Percentiles rank a stretch among this genome's conserved stretches.
Conservation (phyloP, 345 rosid species). For the Orychophragmus violaceus region DNA sequence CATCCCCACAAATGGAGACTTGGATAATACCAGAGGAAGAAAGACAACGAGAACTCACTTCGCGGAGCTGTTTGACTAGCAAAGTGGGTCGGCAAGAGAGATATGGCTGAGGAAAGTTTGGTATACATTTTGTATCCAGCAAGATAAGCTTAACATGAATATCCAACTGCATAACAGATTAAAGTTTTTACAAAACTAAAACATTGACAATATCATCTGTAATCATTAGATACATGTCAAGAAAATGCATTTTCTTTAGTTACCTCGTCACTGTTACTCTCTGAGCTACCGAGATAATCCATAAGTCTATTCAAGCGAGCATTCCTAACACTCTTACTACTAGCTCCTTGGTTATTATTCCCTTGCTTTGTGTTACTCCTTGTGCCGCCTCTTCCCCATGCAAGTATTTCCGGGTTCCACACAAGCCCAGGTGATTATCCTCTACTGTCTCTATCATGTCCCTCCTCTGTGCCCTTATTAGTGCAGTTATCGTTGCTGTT, state of each 20-base stretch:
- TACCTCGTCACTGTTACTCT: conserved; percentile 62
- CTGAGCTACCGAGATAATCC: conserved; percentile 60
- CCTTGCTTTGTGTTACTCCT: conserved; percentile 86
- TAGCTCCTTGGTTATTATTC: conserved; percentile 40
- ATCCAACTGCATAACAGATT: conserved; percentile 45
- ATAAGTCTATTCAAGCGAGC: conserved; percentile 65
- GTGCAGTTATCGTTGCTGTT: conserved; percentile 43
- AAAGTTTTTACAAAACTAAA: background rate
- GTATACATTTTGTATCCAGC: conserved; percentile 45
- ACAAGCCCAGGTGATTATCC: conserved; percentile 70
- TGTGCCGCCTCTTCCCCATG: conserved; percentile 89
- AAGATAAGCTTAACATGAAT: conserved; percentile 67
- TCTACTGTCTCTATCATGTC: conserved; percentile 41
- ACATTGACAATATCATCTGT: background rate
- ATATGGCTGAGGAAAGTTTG: conserved; percentile 65
- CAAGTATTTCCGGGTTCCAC: conserved; percentile 69
- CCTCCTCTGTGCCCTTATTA: conserved; percentile 49
- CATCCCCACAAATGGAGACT: conserved; percentile 1
- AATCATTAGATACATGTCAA: background rate
- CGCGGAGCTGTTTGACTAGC: no score
- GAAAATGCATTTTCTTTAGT: background rate
- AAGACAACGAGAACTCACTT: conserved; percentile 44
- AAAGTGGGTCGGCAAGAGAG: conserved; percentile 62
- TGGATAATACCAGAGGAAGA: conserved; percentile 26
- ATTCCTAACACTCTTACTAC: conserved; percentile 45